These are phyloP conservation scores for Wallacemonas rigidus DNA, from an alignment of 208 protist genomes.

Conservation along the genomic window DNA sequence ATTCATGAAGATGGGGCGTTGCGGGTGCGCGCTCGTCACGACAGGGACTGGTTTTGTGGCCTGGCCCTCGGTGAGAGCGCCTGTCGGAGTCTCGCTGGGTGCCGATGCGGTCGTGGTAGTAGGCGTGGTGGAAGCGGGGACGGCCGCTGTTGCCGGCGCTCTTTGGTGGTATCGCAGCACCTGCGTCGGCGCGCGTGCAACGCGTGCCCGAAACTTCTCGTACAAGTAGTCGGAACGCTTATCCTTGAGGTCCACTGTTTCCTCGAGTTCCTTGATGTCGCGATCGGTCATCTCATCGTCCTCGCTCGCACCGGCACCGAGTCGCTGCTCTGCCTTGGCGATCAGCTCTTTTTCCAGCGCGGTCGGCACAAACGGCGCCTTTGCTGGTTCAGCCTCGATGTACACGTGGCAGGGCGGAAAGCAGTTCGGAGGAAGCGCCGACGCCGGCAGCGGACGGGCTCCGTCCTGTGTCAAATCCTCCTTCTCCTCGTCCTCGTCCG, in stretches of 20 bases:
- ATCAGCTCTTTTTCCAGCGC: constrained; percentile 69
- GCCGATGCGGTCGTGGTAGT: no score
- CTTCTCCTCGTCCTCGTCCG: constrained; percentile 28
- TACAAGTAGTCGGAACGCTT: constrained; percentile 73
- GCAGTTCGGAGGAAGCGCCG: constrained; percentile 39
- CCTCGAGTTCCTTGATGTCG: constrained; percentile 69
- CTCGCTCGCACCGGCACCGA: constrained; percentile 33
- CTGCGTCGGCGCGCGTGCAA: constrained; percentile 67
- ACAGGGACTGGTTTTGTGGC: no score
- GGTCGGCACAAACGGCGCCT: constrained; percentile 56
- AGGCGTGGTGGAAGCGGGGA: no score
- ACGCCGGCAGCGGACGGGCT: constrained; percentile 32
- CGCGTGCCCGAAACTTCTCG: constrained; percentile 72
- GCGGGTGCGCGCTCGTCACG: neutral
- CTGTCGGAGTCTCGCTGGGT: no score
- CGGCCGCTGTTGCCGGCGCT: neutral
- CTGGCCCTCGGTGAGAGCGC: no score
- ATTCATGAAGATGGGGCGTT: constrained; percentile 81
- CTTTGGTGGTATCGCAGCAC: constrained; percentile 81
- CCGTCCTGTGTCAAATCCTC: constrained; percentile 40
- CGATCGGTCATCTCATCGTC: constrained; percentile 36
- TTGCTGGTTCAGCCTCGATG: constrained; percentile 66
- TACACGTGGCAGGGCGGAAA: constrained; percentile 73
- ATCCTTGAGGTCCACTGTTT: constrained; percentile 67
- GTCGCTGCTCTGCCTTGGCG: constrained; percentile 41